Percentiles rank a stretch among this genome's conserved stretches.
These are phyloP conservation scores for Xerocomellus intermedius DNA, from an alignment of 768 basidiomycete genomes.

Conservation along the genomic window DNA sequence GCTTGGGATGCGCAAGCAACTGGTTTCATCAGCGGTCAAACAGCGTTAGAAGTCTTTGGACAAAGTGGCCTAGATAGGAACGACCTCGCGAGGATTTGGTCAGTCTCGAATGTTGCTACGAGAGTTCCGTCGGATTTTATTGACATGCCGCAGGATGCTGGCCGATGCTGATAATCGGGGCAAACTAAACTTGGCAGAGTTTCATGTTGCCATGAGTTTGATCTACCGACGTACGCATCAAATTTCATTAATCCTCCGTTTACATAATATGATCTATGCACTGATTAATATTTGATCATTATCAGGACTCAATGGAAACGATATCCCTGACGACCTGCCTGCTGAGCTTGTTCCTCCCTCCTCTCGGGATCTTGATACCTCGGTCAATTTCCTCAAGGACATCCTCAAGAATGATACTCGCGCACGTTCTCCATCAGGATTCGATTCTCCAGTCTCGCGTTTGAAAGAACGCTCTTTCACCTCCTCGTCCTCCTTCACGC, in stretches of 20 bases:
- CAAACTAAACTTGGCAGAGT: constrained; percentile 92
- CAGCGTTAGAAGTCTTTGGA: constrained; percentile 90
- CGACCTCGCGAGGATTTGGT: constrained; percentile 94
- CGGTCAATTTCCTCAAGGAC: constrained; percentile 86
- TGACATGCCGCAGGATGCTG: constrained; percentile 60
- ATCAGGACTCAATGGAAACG: constrained; percentile 87
- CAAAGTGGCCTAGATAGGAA: constrained; percentile 87
- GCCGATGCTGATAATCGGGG: constrained; percentile 94
- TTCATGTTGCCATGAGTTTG: constrained; percentile 97
- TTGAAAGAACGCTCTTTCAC: constrained; percentile 74
- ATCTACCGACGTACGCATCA: constrained; percentile 85
- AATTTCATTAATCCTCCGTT: neutral
- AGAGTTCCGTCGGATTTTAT: neutral
- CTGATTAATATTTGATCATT: neutral
- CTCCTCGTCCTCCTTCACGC: constrained; percentile 48
- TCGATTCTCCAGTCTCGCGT: constrained; percentile 56
- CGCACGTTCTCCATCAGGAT: constrained; percentile 55
- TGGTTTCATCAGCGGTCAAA: constrained; percentile 84
- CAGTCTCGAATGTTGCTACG: constrained; percentile 26
- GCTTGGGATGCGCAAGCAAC: constrained; percentile 85
- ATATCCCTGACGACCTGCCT: constrained; percentile 84
- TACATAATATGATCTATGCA: neutral
- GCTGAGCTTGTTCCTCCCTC: constrained; percentile 91
- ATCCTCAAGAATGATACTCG: constrained; percentile 86
- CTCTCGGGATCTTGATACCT: constrained; percentile 80